These are phyloP conservation scores for Bocquillonia castaneifolia DNA, from an alignment of 441 rosid genomes.

Conservation along the genomic window DNA sequence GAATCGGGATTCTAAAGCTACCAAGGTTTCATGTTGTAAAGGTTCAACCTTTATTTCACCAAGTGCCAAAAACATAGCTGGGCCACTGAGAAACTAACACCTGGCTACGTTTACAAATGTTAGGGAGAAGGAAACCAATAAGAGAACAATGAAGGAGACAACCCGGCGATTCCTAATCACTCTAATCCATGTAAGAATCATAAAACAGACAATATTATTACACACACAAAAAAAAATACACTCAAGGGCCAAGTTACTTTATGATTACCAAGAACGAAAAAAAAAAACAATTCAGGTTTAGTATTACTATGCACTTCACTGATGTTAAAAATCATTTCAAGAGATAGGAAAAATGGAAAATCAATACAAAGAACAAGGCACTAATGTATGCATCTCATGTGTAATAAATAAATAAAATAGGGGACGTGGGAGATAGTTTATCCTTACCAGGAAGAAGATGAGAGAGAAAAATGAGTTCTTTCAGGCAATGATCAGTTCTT, in stretches of 20 bases:
- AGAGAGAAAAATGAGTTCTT: slow-evolving; percentile 17
- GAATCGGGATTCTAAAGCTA: slow-evolving; percentile 37
- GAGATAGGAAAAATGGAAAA: background rate
- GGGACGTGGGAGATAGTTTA: no score
- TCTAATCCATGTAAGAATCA: slow-evolving; percentile 45
- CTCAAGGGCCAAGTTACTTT: slow-evolving; percentile 35
- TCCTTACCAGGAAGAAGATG: slow-evolving; percentile 42
- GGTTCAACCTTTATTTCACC: slow-evolving; percentile 18
- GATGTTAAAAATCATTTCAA: slow-evolving; percentile 19
- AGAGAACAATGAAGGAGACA: slow-evolving; percentile 72
- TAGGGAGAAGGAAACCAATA: slow-evolving; percentile 66
- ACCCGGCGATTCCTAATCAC: slow-evolving; percentile 44
- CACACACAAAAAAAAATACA: slow-evolving; percentile 24
- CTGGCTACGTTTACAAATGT: slow-evolving; percentile 41
- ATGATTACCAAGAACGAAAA: slow-evolving; percentile 44
- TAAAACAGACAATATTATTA: slow-evolving; percentile 13
- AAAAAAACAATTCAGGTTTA: slow-evolving; percentile 19
- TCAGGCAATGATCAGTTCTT: slow-evolving; percentile 44
- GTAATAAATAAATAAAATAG: no score
- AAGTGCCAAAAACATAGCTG: slow-evolving; percentile 26
- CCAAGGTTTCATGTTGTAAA: slow-evolving; percentile 23
- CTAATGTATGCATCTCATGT: slow-evolving; percentile 7
- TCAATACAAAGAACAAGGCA: background rate
- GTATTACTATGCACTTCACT: slow-evolving; percentile 27
- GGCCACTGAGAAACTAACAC: slow-evolving; percentile 39